Conservation (phyloP, 106 monocot species). For the Dactylorhiza incarnata region DNA sequence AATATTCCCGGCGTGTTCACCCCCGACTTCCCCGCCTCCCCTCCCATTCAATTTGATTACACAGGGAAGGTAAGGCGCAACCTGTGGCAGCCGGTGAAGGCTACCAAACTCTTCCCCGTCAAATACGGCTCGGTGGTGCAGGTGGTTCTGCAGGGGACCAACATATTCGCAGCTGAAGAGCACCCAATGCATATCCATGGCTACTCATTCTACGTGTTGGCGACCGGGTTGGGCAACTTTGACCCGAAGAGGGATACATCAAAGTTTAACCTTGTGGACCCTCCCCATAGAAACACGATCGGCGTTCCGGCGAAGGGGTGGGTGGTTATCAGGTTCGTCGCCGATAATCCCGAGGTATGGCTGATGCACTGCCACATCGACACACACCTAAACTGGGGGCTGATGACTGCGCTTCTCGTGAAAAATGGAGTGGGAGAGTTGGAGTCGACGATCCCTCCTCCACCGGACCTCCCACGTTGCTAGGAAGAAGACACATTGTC, state of each 20-base stretch:
- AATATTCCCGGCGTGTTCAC: conserved; percentile 47
- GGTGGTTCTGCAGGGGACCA: conserved; percentile 60
- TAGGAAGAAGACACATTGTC: not conserved
- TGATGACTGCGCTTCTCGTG: conserved; percentile 61
- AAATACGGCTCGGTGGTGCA: conserved; percentile 44
- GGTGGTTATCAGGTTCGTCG: conserved; percentile 55
- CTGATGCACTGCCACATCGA: conserved; percentile 76
- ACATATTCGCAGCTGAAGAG: conserved; percentile 42
- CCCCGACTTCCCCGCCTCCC: conserved; percentile 39
- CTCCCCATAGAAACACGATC: conserved; percentile 49
- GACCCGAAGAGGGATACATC: conserved; percentile 22
- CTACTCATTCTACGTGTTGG: conserved; percentile 57
- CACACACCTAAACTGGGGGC: conserved; percentile 52
- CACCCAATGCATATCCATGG: conserved; percentile 77
- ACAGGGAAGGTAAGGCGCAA: conserved; percentile 29
- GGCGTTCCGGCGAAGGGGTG: conserved; percentile 68
- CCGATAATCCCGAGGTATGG: conserved; percentile 66
- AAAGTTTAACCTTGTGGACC: conserved; percentile 63
- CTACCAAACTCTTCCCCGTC: conserved; percentile 31
- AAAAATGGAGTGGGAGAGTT: conserved; percentile 52
- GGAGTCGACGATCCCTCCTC: conserved; percentile 46
- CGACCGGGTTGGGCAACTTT: conserved; percentile 50
- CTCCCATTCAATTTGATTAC: conserved; percentile 45
- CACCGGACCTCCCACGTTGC: conserved; percentile 52
- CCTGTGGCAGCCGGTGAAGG: conserved; percentile 31